Evolutionary conservation across 2,329 filamentous ascomycete genomes (phyloP).

Genomic region (Aspergillus ruber): DNA sequence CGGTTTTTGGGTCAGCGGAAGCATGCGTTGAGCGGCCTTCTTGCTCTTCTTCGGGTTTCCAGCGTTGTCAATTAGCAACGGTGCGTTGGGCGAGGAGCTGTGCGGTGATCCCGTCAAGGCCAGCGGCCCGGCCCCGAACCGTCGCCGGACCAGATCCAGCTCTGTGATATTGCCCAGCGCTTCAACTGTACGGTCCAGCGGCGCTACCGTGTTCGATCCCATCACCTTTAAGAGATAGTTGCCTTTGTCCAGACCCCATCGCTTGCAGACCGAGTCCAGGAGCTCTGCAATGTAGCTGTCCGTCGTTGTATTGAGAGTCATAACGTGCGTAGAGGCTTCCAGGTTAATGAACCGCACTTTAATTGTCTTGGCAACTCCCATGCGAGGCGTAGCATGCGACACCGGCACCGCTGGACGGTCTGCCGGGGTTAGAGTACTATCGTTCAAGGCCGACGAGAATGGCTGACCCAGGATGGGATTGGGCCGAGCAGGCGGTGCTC

Average conservation of each 20-base stretch:
- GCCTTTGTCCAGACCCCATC: conserved; percentile 58
- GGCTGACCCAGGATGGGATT: conserved; percentile 42
- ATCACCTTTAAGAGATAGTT: conserved; percentile 58
- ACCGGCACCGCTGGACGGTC: conserved; percentile 40
- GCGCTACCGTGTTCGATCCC: conserved; percentile 57
- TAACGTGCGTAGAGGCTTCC: conserved; percentile 49
- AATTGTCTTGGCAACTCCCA: conserved; percentile 52
- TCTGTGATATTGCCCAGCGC: conserved; percentile 55
- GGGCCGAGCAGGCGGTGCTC: conserved; percentile 18
- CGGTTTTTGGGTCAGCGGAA: conserved; percentile 44
- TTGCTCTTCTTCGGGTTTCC: conserved; percentile 38
- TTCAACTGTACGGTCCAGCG: conserved; percentile 59
- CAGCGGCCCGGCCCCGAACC: conserved; percentile 56
- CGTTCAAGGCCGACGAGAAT: conserved; percentile 41
- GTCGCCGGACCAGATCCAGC: conserved; percentile 56
- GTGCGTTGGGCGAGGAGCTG: conserved; percentile 59
- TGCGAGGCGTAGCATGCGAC: conserved; percentile 47
- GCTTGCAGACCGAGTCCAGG: conserved; percentile 56
- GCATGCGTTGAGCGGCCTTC: conserved; percentile 32
- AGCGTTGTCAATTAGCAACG: conserved; percentile 47
- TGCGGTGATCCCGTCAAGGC: conserved; percentile 53
- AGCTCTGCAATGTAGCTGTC: conserved; percentile 65
- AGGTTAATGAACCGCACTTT: conserved; percentile 56
- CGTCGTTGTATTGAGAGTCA: conserved; percentile 53
- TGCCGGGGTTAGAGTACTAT: conserved; percentile 40